Evolutionary conservation across 1,284 basidiomycete genomes (phyloP), one percentile per base, ranked within the genome.

Genomic region (Pterulicium gracile): DNA sequence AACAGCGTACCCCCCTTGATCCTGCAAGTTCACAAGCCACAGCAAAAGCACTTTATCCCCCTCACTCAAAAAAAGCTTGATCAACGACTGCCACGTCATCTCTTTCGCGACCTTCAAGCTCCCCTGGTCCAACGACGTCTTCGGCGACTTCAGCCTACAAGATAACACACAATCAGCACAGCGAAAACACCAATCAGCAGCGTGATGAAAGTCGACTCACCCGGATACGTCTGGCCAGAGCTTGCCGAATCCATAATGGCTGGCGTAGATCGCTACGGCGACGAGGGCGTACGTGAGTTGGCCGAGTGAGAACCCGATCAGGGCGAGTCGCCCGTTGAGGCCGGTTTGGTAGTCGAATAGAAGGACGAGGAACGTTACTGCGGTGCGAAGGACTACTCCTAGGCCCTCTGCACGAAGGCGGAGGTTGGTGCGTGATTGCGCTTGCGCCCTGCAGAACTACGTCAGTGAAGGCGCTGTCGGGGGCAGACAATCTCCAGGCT

Each of bases 21-120:
- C 86, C 45, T 81, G 70, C 39, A 94, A 65, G 10, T 86, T 81
- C 49, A 88, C 89, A 52, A 91, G 79, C 54, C 75, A 77, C 0
- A 88, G 88, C 19, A 97, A 73, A 1, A 94, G 76, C 42, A 98
- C 69, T 56, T 96, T 92, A 63, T 99, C 96, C 7, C 89, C 92
- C 60, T 98, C 96, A 0, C 94, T 98, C 22, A 99, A 69, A 52
- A 95, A 74, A 59, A 98, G 94, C 61, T 98, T 98, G 55, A 98
- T 72, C 2, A 96, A 55, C 1, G 87, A 89, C 61, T 97, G 93
- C 3, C 69, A 72, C 3, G 86, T 89, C 76, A 98, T 89, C 0
- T 84, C 88, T 46, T n/a, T 41, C 10, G 19, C 39, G 7, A 41
- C 7, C 39, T 41, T 7, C 10, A 41, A 41, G 7, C 7, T 17